Evolutionary conservation across 1,284 basidiomycete genomes (phyloP).

Genomic region (Cryptococcus maquisensis): DNA sequence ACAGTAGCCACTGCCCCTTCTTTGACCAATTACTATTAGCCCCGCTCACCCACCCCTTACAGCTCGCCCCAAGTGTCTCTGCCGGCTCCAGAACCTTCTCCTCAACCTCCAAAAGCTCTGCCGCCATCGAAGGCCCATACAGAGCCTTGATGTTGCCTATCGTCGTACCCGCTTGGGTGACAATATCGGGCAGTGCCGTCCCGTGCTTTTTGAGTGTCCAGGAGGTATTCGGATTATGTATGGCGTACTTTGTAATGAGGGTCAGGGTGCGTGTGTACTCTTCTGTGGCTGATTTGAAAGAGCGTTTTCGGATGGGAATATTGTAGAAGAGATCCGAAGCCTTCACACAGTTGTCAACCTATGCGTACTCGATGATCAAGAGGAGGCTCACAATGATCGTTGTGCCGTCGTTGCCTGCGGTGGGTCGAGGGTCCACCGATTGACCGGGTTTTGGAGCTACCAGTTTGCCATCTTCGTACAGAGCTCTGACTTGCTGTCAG

Average conservation of each 20-base stretch:
- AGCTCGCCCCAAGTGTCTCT: conserved; percentile 56
- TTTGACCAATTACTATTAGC: conserved; percentile 88
- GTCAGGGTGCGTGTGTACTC: conserved; percentile 91
- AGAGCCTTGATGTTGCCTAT: conserved; percentile 71
- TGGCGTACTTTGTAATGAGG: conserved; percentile 89
- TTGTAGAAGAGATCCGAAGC: conserved; percentile 97
- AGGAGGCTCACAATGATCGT: conserved; percentile 64
- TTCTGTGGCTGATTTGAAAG: conserved; percentile 79
- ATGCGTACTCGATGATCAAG: not conserved
- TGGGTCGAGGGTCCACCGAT: conserved; percentile 72
- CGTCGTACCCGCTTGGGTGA: conserved; percentile 68
- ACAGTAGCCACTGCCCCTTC: conserved; percentile 69
- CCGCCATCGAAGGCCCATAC: conserved; percentile 75
- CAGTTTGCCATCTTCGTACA: conserved; percentile 70
- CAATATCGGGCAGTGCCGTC: conserved; percentile 70
- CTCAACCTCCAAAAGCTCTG: conserved; percentile 67
- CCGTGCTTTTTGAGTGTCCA: conserved; percentile 88
- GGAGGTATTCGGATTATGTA: conserved; percentile 82
- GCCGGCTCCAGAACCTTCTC: conserved; percentile 38
- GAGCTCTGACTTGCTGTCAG: conserved; percentile 57
- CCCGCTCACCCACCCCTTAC: conserved; percentile 72
- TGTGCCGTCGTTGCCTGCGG: conserved; percentile 92
- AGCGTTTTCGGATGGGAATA: conserved; percentile 79
- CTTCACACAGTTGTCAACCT: conserved; percentile 47
- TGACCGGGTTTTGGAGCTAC: conserved; percentile 65